Conservation (phyloP, 2,329 filamentous ascomycete genomes). For the Diatrype stigma region DNA sequence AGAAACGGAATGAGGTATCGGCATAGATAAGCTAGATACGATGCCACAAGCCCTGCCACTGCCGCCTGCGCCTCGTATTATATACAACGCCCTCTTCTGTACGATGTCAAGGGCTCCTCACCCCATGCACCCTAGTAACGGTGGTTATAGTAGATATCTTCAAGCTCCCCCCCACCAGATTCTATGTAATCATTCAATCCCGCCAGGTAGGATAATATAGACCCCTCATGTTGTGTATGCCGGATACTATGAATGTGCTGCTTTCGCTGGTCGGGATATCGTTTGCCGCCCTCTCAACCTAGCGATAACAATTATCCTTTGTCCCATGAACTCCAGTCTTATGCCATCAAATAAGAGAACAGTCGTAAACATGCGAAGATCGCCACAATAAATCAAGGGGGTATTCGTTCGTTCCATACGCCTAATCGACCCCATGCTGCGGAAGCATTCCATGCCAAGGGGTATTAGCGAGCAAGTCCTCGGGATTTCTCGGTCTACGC, state of each 20-base stretch:
- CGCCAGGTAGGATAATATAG: neutral
- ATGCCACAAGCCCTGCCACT: too few species aligned
- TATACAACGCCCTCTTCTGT: neutral
- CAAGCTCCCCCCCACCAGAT: neutral
- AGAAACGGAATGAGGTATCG: neutral
- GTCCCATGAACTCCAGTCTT: constrained; percentile 2
- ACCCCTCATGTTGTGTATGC: neutral
- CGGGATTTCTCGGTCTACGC: constrained; percentile 37
- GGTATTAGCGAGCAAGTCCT: constrained; percentile 43
- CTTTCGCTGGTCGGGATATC: neutral
- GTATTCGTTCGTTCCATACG: constrained; percentile 22
- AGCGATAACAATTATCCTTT: neutral
- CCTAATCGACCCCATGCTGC: constrained; percentile 21
- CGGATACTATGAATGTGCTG: neutral
- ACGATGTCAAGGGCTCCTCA: neutral
- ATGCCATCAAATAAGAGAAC: constrained; percentile 10
- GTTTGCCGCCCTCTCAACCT: neutral
- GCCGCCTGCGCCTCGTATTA: neutral
- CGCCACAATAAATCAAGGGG: constrained; percentile 16
- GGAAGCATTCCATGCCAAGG: constrained; percentile 28
- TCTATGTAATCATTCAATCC: neutral
- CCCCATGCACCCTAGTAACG: neutral
- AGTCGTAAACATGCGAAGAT: constrained; percentile 11
- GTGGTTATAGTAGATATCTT: neutral
- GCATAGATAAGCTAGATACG: neutral